Evolutionary conservation across 768 basidiomycete species (phyloP).

Genomic region (Pleurotus sapidus): DNA sequence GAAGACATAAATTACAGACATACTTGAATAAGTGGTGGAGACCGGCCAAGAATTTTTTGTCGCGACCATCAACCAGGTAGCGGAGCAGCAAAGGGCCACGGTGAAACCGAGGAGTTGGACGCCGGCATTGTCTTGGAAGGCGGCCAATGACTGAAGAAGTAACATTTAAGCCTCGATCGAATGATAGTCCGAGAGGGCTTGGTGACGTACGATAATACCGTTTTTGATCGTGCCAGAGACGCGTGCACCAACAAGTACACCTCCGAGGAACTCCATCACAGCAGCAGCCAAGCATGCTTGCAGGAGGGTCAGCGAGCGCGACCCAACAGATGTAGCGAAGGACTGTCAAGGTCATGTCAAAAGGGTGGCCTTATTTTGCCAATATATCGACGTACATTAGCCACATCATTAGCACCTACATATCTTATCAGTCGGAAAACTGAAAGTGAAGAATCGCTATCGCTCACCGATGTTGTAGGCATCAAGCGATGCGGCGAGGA

Average conservation of each 20-base stretch:
- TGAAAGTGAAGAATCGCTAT: neutral
- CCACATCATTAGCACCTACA: slow-evolving; percentile 27
- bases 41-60: slow-evolving; percentile 25
- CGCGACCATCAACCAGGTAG: slow-evolving; percentile 22
- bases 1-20: neutral
- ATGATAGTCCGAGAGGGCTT: neutral
- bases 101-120: slow-evolving; percentile 25
- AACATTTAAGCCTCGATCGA: neutral
- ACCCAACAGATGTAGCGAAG: slow-evolving; percentile 22
- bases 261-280: slow-evolving; percentile 23
- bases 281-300: slow-evolving; percentile 23
- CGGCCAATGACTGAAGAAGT: slow-evolving; percentile 13
- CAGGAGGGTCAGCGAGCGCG: slow-evolving; percentile 21
- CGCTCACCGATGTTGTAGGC: neutral
- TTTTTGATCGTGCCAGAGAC: slow-evolving; percentile 26
- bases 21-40: slow-evolving; percentile 23
- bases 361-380: neutral
- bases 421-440: slow-evolving; percentile 18
- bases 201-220: slow-evolving; percentile 21
- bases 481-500: slow-evolving; percentile 14
- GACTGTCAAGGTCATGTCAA: slow-evolving; percentile 11
- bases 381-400: slow-evolving; percentile 14
- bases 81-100: slow-evolving; percentile 21
- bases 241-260: slow-evolving; percentile 23
- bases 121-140: slow-evolving; percentile 23